Evolutionary conservation across 2,329 filamentous ascomycete species (phyloP).

Genomic region (Xylariales sp.): DNA sequence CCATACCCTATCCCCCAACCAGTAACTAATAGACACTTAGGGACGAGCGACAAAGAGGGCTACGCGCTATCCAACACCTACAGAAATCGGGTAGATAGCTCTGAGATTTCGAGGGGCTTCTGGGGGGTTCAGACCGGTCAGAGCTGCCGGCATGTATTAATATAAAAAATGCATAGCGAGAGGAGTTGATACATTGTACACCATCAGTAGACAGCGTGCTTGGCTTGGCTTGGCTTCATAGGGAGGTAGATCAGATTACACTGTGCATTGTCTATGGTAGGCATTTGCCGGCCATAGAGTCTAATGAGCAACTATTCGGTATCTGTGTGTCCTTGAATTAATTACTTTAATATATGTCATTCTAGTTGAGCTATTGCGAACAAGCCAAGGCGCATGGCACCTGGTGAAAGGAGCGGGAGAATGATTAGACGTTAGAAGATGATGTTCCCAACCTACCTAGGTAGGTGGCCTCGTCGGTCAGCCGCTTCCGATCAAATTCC

Average conservation of each 20-base stretch:
- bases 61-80: slow-evolving; percentile 73
- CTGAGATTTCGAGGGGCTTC: slow-evolving; percentile 1
- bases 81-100: slow-evolving; percentile 43
- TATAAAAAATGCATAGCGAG: slow-evolving; percentile 42
- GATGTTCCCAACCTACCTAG: no score
- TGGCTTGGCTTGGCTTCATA: slow-evolving; percentile 11
- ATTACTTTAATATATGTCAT: background rate
- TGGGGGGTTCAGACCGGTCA: background rate
- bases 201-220: slow-evolving; percentile 7
- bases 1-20: slow-evolving; percentile 11
- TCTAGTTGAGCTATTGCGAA: background rate
- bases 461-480: no score
- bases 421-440: no score
- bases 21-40: slow-evolving; percentile 49
- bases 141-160: slow-evolving; percentile 26
- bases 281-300: slow-evolving; percentile 1
- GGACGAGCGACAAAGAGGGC: slow-evolving; percentile 86
- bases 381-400: no score
- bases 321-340: background rate
- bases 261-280: background rate
- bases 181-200: slow-evolving; percentile 33
- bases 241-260: background rate
- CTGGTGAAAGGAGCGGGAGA: no score
- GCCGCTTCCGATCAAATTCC: slow-evolving; percentile 8
- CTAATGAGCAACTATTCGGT: background rate